Evolutionary conservation across 805 yeast species (phyloP), one percentile per base, ranked within the genome.

Genomic region (Priceomyces medius): DNA sequence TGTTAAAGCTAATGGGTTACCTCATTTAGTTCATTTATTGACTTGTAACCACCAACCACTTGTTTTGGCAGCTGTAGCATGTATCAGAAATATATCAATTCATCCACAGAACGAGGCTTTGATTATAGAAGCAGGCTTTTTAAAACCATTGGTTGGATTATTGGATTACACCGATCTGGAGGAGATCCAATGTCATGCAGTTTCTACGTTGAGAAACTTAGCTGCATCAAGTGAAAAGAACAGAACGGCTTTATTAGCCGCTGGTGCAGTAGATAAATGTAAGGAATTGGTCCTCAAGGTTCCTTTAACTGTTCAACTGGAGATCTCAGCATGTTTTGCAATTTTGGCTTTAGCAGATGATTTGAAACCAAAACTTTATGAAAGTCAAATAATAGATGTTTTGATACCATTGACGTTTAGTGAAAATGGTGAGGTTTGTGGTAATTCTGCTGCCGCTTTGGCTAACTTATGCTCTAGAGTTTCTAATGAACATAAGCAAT

Each of bases 181-280:
- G 62, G 99, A 93, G 68, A 91, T 93, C 49, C 96, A 91, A 69
- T 93, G 99, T 62, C 99, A 93, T 66, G 95, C 98, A 2, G 96
- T 93, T 20, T 90, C 97, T 2, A 90, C 98, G 7, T 74, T 93
- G 58, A 80, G 99, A 64, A 93, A 93, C 63, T 76, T 93, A 54
- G 99, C 99, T 16, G 99, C 99, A 3, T 82, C 93, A 38, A 82
- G 93, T 31, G 98, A 93, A 68, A 81, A 88, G 61, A 91, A 91
- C 58, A 82, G 97, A 71, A 76, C 85, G 53, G 96, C 93, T 37
- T 80, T 93, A 49, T 79, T 93, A 48, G 95, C 89, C 47, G 95
- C 97, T 10, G 97, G 97, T 40, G 97, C 97, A 3, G 96, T 93
- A 35, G 85, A 85, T 49, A 89, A 90, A 64, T 90, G 96, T 65